Evolutionary conservation across 2,329 filamentous ascomycete genomes (phyloP), one percentile per base, ranked within the genome.

Genomic region (Aspergillus sp.): DNA sequence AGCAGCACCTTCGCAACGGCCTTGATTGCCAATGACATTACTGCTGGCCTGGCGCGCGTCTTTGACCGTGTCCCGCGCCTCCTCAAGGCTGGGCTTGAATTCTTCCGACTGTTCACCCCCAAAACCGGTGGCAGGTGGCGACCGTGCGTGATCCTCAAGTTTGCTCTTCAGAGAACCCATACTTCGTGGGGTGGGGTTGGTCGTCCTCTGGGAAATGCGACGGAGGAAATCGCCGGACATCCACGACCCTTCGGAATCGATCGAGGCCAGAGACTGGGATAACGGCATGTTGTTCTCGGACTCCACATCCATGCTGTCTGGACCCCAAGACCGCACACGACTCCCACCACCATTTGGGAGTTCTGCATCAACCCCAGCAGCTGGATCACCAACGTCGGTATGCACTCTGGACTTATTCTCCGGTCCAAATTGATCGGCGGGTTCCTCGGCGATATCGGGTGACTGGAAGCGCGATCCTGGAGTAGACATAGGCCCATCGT

Each of bases 241-340:
- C 91, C 91, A 98, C 1, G 88, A 95, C 4, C 75, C 91, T 63
- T 98, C 91, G 0, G 88, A 95, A 52, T 95, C 91, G 37, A 96
- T 85, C 0, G 88, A 95, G 2, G 86, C 91, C 12, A 96, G 70
- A 0, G 89, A 96, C 57, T 88, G 81, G 17, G 86, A 85, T 52
- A 86, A 45, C 20, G 63, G 60, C 13, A 61, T 54, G 27, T 63
- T 66, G 27, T 63, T 66, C 42, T 72, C 49, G 32, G 54, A 44
- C 32, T 55, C 22, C 64, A 71, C 44, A 71, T 78, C 12, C 68
- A 76, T 4, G 71, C 52, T 56, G 24, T 57, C 55, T 1, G 49
- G 51, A 5, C 47, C 48, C 45, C 51, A 57, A 14, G 60, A 69
- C 43, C 30, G 60, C 20, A 46, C 56, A 37, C 39, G 49, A 27